A percentile compares a stretch with the other conserved stretches of the same genome.
Evolutionary conservation across 805 yeast genomes (phyloP).

Genomic region (Groenewaldozyma tartarivorans): DNA sequence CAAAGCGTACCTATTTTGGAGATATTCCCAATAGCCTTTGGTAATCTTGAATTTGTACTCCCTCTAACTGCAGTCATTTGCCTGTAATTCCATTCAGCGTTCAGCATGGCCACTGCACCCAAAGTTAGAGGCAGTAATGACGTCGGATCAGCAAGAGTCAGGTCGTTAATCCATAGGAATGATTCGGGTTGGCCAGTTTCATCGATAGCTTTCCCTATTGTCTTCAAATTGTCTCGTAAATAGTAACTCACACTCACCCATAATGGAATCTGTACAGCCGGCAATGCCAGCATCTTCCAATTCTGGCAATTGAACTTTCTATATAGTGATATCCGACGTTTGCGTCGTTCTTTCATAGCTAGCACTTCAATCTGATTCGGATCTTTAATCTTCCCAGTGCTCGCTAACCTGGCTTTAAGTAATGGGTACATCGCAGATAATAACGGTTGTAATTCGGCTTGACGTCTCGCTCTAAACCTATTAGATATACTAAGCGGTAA

Average conservation of each 20-base stretch:
- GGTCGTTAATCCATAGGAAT: constrained; percentile 50
- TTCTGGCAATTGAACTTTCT: constrained; percentile 57
- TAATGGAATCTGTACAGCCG: constrained; percentile 75
- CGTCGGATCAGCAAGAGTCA: constrained; percentile 52
- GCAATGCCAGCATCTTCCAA: constrained; percentile 65
- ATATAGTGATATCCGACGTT: constrained; percentile 65
- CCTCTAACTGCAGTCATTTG: constrained; percentile 27
- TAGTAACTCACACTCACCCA: constrained; percentile 56
- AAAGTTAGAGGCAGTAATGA: constrained; percentile 59
- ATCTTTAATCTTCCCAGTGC: constrained; percentile 43
- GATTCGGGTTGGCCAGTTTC: constrained; percentile 38
- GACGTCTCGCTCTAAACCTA: constrained; percentile 58
- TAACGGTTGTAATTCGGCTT: constrained; percentile 62
- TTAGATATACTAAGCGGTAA: constrained; percentile 71
- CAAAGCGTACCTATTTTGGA: constrained; percentile 69
- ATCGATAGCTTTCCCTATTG: constrained; percentile 26
- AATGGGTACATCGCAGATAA: constrained; percentile 70
- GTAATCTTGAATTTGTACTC: constrained; percentile 19
- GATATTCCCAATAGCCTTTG: constrained; percentile 43
- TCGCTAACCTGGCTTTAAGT: constrained; percentile 43
- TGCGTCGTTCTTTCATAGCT: constrained; percentile 68
- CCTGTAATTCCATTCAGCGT: constrained; percentile 79
- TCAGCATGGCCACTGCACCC: constrained; percentile 63
- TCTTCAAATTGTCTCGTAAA: background rate
- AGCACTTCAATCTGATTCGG: constrained; percentile 64